These are phyloP conservation scores for Oxytropis ochrocephala DNA, from an alignment of 306 rosid genomes.

Conservation along the genomic window DNA sequence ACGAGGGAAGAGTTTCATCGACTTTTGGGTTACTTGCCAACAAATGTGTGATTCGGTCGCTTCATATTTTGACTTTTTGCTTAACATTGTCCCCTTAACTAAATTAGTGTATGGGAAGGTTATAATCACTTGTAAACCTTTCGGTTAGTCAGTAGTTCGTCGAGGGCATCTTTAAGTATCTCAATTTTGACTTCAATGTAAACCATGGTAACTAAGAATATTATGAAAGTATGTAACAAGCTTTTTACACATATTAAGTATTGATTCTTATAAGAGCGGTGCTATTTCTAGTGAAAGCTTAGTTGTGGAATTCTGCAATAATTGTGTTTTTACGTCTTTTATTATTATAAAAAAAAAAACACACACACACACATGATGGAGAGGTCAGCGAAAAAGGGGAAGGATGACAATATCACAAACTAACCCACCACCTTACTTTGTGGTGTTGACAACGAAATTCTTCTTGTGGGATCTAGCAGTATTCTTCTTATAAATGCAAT, in stretches of 20 bases:
- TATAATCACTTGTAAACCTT: constrained; percentile 1
- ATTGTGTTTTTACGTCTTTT: too few species aligned
- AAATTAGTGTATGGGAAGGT: constrained; percentile 28
- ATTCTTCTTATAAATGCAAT: too few species aligned
- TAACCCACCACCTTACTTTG: too few species aligned
- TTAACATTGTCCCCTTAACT: constrained; percentile 39
- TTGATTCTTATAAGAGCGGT: not conserved
- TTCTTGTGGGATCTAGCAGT: too few species aligned
- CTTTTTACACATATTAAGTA: not conserved
- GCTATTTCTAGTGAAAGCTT: too few species aligned
- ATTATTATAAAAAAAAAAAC: too few species aligned
- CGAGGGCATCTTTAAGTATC: not conserved
- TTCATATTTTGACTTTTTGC: constrained; percentile 49
- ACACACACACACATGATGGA: too few species aligned
- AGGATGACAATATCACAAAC: too few species aligned
- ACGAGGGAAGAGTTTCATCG: constrained; percentile 55
- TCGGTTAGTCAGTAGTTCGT: not conserved
- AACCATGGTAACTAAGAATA: not conserved
- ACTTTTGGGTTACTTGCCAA: constrained; percentile 42
- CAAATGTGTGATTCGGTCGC: constrained; percentile 53
- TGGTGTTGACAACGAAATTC: too few species aligned
- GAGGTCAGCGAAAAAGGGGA: too few species aligned
- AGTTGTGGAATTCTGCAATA: too few species aligned
- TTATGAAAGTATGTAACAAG: not conserved
- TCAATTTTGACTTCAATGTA: not conserved